Base-by-base conservation (phyloP, 257 asterid genomes). In the Solanum chaucha region DNA sequence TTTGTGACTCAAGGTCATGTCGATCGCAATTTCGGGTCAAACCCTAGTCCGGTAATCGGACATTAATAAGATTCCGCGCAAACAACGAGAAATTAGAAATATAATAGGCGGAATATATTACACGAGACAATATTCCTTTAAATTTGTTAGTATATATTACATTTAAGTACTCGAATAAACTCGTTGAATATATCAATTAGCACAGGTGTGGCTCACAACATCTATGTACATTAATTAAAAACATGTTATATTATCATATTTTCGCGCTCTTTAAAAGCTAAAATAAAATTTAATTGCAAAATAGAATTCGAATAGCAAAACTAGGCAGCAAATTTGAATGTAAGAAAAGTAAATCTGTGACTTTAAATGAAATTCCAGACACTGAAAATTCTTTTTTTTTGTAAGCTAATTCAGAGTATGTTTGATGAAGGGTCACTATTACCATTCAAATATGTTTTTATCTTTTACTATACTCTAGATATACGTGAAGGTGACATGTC, bases 371-470 rank as follows among this genome's bases (percentile, higher is more conserved):
- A 87, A 84, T 6, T n/a, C 17, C 19, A 26, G 67, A 73, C 70
- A 65, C 87, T 77, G 86, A 82, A 82, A 89, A 61, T 86, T 86
- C 90, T 17, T 51, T 70, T 40, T 38, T 40, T 86, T 48, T 73
- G 83, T 86, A 32, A 48, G 22, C 14, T 64, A 9, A 59, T 7
- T 41, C 85, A 24, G 72, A 19, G 83, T 36, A 51, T 7, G 82
- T 38, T 72, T 88, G 34, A 36, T 75, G 91, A 89, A 74, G 20
- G 88, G 91, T 89, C 89, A 70, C 78, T 88, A 40, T 86, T 80
- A 28, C 71, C 75, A 73, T 55, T 82, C n/a, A 20, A 55, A 58
- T 71, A 86, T 58, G 40, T 71, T 35, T 61, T 20, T n/a, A 35
- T 64, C 80, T 64, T 73, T 87, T 26, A 46, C 65, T 9, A 8